phyloP scores from a whole-genome alignment of 1,284 basidiomycete species.

The Rhodotorula sp. region DNA sequence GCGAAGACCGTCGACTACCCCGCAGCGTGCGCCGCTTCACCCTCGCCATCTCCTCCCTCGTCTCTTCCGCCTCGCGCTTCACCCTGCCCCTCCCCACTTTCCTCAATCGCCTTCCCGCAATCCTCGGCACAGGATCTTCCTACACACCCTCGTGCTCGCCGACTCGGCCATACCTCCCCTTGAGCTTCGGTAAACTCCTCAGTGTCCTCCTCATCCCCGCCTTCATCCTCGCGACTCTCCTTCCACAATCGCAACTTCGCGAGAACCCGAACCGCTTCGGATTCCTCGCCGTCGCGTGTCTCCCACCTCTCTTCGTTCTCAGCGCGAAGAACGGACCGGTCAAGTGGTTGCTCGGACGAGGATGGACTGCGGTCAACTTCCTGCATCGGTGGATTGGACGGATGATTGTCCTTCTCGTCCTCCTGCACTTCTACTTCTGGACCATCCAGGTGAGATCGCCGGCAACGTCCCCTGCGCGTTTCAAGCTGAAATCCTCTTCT shows the following conservation, averaged over 20 bases:
- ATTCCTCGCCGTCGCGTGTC: constrained; percentile 33
- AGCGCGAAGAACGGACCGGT: constrained; percentile 29
- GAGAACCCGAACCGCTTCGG: constrained; percentile 40
- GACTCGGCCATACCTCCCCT: constrained; percentile 5
- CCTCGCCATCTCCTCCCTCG: constrained; percentile 9
- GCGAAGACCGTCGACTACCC: not conserved
- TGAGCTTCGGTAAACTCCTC: constrained; percentile 18
- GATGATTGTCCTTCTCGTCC: constrained; percentile 19
- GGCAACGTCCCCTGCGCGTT: not conserved
- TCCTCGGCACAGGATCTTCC: not conserved
- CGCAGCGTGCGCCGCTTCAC: not conserved
- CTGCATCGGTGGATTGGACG: constrained; percentile 34
- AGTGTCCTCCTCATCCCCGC: constrained; percentile 26
- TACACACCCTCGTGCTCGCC: not conserved
- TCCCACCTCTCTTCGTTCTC: constrained; percentile 31
- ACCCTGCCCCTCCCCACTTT: constrained; percentile 9
- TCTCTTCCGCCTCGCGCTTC: constrained; percentile 11
- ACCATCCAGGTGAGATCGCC: constrained; percentile 22
- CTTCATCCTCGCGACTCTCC: constrained; percentile 31
- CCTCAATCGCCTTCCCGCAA: not conserved
- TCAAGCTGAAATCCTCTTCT: not conserved
- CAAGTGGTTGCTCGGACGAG: constrained; percentile 15
- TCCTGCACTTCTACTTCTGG: constrained; percentile 36
- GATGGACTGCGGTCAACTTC: constrained; percentile 29
- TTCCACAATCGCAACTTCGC: constrained; percentile 28